A percentile compares a stretch with the other conserved stretches of the same genome.
These are phyloP conservation scores for Talinum fruticosum DNA, from an alignment of 148 eudicot species.

Conservation along the genomic window DNA sequence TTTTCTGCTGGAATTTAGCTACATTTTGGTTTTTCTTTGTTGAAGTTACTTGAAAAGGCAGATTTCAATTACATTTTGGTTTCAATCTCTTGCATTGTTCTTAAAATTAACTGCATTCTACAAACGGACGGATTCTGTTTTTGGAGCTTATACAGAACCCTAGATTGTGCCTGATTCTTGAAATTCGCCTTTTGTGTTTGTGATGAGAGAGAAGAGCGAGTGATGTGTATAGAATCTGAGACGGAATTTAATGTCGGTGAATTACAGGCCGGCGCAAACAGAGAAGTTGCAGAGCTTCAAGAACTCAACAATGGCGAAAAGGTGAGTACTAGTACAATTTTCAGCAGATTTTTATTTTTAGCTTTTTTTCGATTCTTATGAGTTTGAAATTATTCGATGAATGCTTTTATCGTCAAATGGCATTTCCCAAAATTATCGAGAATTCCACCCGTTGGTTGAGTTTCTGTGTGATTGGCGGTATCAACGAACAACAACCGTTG, in stretches of 20 bases:
- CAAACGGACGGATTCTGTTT: not conserved
- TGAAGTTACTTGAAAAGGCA: not conserved
- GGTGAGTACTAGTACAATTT: conserved; percentile 18
- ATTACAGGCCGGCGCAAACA: conserved; percentile 21
- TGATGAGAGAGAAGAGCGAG: not conserved
- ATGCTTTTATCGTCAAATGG: not conserved
- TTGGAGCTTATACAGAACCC: not conserved
- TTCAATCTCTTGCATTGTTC: not conserved
- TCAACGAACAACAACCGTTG: conserved; percentile 23
- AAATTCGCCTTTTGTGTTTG: not conserved
- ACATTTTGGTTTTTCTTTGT: not conserved
- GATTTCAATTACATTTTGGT: not conserved
- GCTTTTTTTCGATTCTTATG: not conserved
- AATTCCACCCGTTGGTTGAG: conserved; percentile 16
- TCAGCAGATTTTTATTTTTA: conserved; percentile 6
- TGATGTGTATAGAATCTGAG: not conserved
- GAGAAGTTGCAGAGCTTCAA: conserved; percentile 32
- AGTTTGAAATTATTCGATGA: not conserved
- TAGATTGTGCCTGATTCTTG: not conserved
- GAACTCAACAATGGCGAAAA: conserved; percentile 36
- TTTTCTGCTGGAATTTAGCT: not conserved
- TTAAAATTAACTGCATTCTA: not conserved
- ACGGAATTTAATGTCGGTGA: not conserved
- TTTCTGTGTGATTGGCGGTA: not conserved
- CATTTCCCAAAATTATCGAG: not conserved